phyloP scores from a whole-genome alignment of 2,329 filamentous ascomycete genomes.

The Torrubiellomyces zombiae region DNA sequence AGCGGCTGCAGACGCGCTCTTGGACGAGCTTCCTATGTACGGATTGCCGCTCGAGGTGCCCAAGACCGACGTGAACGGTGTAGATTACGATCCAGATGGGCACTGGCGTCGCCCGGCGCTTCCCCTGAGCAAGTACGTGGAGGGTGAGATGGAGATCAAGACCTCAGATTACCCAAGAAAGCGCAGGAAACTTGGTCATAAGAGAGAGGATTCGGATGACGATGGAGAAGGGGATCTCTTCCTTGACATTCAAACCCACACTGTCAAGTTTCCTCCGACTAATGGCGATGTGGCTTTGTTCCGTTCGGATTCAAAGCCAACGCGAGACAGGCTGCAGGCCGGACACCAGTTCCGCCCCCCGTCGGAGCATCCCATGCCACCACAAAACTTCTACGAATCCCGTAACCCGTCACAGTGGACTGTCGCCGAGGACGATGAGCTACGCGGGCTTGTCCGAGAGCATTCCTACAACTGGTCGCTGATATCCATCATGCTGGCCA shows the following conservation, averaged over 20 bases:
- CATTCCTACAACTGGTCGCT: constrained; percentile 97
- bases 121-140: constrained; percentile 73
- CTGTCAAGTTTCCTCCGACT: constrained; percentile 43
- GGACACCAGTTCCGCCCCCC: constrained; percentile 88
- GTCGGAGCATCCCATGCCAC: constrained; percentile 80
- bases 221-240: constrained; percentile 40
- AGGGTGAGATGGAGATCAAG: constrained; percentile 59
- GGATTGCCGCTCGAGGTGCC: constrained; percentile 44
- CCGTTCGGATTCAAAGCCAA: constrained; percentile 72
- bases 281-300: constrained; percentile 74
- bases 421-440: constrained; percentile 73
- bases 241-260: constrained; percentile 29
- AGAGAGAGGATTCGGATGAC: constrained; percentile 52
- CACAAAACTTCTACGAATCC: constrained; percentile 77
- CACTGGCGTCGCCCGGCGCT: constrained; percentile 62
- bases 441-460: constrained; percentile 70
- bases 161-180: constrained; percentile 52
- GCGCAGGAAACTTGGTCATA: constrained; percentile 68
- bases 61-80: constrained; percentile 36
- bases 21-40: constrained; percentile 71
- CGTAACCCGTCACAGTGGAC: constrained; percentile 85
- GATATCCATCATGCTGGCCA: constrained; percentile 64
- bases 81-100: constrained; percentile 49
- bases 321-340: constrained; percentile 77
- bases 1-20: constrained; percentile 55